phyloP scores from a whole-genome alignment of 371 early-diverging fungal species.

The Mucor circinelloides region DNA sequence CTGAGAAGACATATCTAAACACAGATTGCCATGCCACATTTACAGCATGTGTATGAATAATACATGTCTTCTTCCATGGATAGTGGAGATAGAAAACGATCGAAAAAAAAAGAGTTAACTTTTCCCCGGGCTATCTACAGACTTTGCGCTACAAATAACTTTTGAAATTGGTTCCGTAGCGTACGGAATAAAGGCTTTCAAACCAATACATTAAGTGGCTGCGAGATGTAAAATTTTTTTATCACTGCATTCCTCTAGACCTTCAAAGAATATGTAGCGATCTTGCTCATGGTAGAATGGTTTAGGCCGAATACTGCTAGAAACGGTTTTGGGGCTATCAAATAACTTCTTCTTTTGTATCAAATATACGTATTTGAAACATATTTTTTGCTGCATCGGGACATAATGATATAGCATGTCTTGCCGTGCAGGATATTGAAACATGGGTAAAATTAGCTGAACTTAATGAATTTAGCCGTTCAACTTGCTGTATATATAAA shows the following conservation, averaged over 20 bases:
- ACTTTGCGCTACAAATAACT: neutral
- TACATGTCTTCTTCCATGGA: no score
- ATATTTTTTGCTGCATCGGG: neutral
- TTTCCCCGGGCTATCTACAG: neutral
- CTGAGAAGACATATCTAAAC: no score
- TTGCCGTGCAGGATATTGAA: neutral
- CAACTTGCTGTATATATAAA: no score
- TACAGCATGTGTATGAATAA: neutral
- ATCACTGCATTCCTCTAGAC: no score
- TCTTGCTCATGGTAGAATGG: neutral
- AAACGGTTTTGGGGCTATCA: neutral
- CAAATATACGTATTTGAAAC: neutral
- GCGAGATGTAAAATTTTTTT: no score
- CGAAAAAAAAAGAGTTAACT: neutral
- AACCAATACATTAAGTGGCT: neutral
- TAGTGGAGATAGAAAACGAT: neutral
- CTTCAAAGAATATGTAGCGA: no score
- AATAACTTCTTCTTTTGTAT: neutral
- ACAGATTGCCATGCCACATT: no score
- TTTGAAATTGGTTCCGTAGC: neutral
- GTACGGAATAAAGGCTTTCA: neutral
- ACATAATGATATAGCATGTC: neutral
- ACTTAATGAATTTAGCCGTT: no score
- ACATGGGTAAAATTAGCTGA: neutral
- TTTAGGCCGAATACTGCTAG: neutral